phyloP scores from a whole-genome alignment of 1,139 yeast genomes.

The Nakaseomyces uthaithaninus region DNA sequence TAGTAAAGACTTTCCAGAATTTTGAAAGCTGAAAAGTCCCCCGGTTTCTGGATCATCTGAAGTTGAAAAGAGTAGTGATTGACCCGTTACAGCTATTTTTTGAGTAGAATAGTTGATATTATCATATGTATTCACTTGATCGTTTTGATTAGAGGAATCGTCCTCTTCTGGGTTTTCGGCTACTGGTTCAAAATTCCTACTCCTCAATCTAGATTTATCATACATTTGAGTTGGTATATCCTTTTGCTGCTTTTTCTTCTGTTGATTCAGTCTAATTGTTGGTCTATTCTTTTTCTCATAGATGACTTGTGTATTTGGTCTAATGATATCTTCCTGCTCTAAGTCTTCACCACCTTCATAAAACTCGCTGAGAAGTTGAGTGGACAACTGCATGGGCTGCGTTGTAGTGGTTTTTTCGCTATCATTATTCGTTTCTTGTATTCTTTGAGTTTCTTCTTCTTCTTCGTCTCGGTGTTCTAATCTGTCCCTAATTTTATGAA shows the following conservation, averaged over 20 bases:
- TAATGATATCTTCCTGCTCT: conserved; percentile 13
- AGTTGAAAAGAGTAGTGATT: background rate
- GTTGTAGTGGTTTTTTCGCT: background rate
- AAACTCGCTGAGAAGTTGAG: conserved; percentile 19
- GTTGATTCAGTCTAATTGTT: background rate
- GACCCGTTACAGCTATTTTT: background rate
- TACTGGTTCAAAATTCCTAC: conserved; percentile 9
- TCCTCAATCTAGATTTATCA: conserved; percentile 3
- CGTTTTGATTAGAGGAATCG: conserved; percentile 4
- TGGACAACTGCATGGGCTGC: conserved; percentile 7
- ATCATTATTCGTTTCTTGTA: conserved; percentile 1
- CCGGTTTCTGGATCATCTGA: background rate
- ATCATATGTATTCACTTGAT: conserved; percentile 4
- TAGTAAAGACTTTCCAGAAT: conserved; percentile 1
- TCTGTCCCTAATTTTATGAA: conserved; percentile 20
- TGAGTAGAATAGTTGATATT: background rate
- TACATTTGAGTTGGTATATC: background rate
- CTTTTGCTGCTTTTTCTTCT: background rate
- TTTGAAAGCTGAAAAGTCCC: background rate
- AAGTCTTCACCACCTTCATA: conserved; percentile 25
- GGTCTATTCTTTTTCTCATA: conserved; percentile 1
- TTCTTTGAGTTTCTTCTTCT: conserved; percentile 10
- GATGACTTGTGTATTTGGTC: background rate
- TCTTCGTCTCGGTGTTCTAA: conserved; percentile 13
- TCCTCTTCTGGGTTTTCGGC: conserved; percentile 9